Evolutionary conservation across 495 filamentous ascomycete species (phyloP).

Genomic region (Tricharina praecox): DNA sequence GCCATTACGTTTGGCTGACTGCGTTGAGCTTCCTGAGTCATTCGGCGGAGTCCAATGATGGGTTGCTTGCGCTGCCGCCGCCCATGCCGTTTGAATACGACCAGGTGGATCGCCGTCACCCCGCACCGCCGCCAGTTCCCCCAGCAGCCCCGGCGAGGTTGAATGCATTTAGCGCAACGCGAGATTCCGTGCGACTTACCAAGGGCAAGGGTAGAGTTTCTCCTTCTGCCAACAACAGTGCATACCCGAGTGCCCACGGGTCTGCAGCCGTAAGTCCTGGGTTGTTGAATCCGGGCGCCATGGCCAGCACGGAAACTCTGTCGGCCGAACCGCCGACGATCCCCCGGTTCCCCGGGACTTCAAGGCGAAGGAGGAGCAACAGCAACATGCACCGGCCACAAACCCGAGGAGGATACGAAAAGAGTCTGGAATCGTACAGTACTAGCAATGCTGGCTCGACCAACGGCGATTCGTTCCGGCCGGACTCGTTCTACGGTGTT

Average conservation of each 20-base stretch:
- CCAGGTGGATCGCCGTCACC: conserved; percentile 22
- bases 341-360: conserved; percentile 37
- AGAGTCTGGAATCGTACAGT: conserved; percentile 24
- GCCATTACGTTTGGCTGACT: conserved; percentile 90
- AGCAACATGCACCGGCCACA: conserved; percentile 11
- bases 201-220: conserved; percentile 46
- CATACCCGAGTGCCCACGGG: not conserved
- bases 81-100: conserved; percentile 29
- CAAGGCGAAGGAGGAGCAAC: conserved; percentile 20
- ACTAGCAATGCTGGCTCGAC: conserved; percentile 18
- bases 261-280: not conserved
- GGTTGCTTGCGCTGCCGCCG: conserved; percentile 43
- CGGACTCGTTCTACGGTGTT: conserved; percentile 15
- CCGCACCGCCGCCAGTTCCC: conserved; percentile 27
- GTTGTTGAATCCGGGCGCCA: not conserved
- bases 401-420: conserved; percentile 27
- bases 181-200: conserved; percentile 79
- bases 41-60: conserved; percentile 54
- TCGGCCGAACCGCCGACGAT: conserved; percentile 8
- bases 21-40: conserved; percentile 87
- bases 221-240: not conserved
- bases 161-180: conserved; percentile 45
- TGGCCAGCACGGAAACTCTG: not conserved
- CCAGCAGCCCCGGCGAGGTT: conserved; percentile 23
- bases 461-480: conserved; percentile 17